Evolutionary conservation across 2,329 filamentous ascomycete genomes (phyloP), one percentile per base, ranked within the genome.

Genomic region (Phoma sp.): DNA sequence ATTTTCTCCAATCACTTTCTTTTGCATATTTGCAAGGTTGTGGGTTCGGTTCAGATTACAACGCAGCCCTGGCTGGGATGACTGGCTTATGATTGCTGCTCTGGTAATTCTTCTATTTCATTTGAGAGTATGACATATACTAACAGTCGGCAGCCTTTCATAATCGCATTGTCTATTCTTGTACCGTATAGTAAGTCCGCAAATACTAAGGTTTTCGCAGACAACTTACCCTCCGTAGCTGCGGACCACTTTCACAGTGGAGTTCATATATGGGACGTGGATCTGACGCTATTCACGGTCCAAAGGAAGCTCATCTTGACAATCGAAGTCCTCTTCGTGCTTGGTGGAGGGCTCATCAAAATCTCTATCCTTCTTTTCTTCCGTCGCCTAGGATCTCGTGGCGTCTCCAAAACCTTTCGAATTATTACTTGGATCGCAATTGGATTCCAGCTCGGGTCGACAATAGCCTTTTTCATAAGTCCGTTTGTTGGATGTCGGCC

Each of bases 291-390:
- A 1, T 47, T 47, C 4, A 38, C 23, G 7, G 40, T 30, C 11
- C 35, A 38, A 29, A 47, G 24, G 22, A 47, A 47, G 10, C 36
- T 38, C 24, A 39, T 60, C 35, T 39, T 69, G 4, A 33, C 46
- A 4, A 57, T 68, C 22, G 61, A 66, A 35, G 13, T 53, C 9
- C 27, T 64, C 5, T 69, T 66, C 33, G 43, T 57, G 10, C 6
- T 59, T 3, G 35, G 54, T 0, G 42, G 56, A 6, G 58, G 64
- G 1, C 47, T 65, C 3, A 59, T 68, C 30, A 69, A 68, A 40
- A 47, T 65, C 8, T 66, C 64, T 18, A 66, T 68, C 10, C 53
- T 69, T 3, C 58, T 61, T 22, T 65, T 65, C 57, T 65, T 63
- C 46, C 59, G 60, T 5, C 61, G 63, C 10, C 52, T 67, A 5